Evolutionary conservation across 139 green algal species (phyloP), one percentile per base, ranked within the genome.

Genomic region (Zygnema cylindricum): DNA sequence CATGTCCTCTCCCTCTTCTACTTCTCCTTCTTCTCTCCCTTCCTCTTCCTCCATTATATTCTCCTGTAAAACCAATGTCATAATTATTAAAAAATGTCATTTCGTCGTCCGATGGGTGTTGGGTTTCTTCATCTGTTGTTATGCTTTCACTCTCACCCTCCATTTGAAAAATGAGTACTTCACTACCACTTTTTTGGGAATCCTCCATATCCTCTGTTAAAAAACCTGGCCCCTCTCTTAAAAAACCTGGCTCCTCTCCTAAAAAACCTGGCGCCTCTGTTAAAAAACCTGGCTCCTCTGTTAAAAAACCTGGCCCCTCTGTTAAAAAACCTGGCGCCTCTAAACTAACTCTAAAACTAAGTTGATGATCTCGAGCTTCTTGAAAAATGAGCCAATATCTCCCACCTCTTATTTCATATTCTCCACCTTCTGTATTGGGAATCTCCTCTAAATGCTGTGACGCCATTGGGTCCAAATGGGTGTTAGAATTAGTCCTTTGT

Each of bases 301-400:
- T n/a, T n/a, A n/a, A n/a, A n/a, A n/a, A 63, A 7, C 7, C 7
- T 63, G 49, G 49, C 49, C 16, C 7, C 49, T 63, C 49, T 16
- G 7, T 63, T 63, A 63, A 63, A 63, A 25, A 63, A 7, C 7
- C 7, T 63, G 49, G 49, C 49, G 7, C 7, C 49, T 63, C 49
- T 63, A 63, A 63, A 63, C 7, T 63, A 16, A 63, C 49, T 25
- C 7, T 41, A 43, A 79, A 79, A 43, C 36, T 79, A 79, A 79
- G 71, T 11, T 16, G 3, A 43, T 79, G 71, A 79, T 41, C 7
- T 41, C 11, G 7, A 25, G 71, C 38, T 16, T 79, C 71, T 79
- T 79, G 7, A 43, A 79, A 79, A 38, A 43, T 79, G 7, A 79
- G 71, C 71, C 71, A 79, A 43, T 79, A 79, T 11, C 36, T 7